Conservation (phyloP, 192 early-diverging fungal species). For the Coemansia umbellata region DNA sequence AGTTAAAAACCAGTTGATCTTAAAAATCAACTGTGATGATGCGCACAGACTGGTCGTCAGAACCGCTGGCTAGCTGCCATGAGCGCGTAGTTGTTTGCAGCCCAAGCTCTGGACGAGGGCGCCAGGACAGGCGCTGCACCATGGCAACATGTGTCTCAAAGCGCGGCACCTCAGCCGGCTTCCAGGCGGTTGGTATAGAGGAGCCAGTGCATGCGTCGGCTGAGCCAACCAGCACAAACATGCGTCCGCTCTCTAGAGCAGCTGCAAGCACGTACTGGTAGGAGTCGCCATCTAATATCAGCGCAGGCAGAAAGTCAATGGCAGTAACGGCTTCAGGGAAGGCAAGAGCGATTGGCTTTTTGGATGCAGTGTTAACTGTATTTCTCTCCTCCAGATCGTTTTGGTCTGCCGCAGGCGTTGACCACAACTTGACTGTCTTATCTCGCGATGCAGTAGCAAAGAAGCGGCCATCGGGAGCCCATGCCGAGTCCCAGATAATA, state of each 20-base stretch:
- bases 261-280: constrained; percentile 67
- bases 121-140: constrained; percentile 66
- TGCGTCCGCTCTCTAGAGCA: constrained; percentile 78
- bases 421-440: constrained; percentile 84
- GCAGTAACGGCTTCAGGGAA: constrained; percentile 81
- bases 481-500: constrained; percentile 89
- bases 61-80: constrained; percentile 64
- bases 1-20: not conserved
- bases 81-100: not conserved
- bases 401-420: constrained; percentile 1
- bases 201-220: not conserved
- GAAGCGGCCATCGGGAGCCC: constrained; percentile 69
- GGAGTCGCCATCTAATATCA: not conserved
- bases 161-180: constrained; percentile 47
- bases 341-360: constrained; percentile 59
- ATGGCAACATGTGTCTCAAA: constrained; percentile 54
- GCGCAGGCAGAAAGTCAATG: constrained; percentile 61
- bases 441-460: constrained; percentile 95
- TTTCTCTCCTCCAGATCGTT: too few relatives aligned
- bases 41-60: constrained; percentile 72
- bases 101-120: constrained; percentile 21
- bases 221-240: constrained; percentile 56
- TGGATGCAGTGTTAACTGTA: not conserved
- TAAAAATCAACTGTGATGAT: constrained; percentile 50
- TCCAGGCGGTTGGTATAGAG: constrained; percentile 40